phyloP scores from a whole-genome alignment of 2,329 filamentous ascomycete genomes.

The Coleophoma eucalyptorum region DNA sequence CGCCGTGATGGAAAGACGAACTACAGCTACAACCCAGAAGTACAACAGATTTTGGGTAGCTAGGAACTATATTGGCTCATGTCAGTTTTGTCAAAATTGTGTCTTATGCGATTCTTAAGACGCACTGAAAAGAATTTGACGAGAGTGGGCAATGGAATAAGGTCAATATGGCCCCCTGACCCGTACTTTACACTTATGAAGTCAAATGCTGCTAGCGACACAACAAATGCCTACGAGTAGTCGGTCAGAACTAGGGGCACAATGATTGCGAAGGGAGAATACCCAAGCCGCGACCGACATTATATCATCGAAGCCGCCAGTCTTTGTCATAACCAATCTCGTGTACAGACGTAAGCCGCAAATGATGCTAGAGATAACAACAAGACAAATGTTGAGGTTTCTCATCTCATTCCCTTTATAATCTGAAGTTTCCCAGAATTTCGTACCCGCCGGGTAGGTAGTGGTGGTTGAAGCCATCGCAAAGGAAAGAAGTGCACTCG shows the following conservation, averaged over 20 bases:
- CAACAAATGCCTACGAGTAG: conserved; percentile 12
- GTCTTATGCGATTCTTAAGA: conserved; percentile 7
- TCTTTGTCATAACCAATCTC: conserved; percentile 25
- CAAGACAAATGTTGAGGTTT: conserved; percentile 18
- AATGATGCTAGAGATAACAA: conserved; percentile 24
- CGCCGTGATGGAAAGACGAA: conserved; percentile 30
- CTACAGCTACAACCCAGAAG: conserved; percentile 27
- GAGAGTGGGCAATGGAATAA: conserved; percentile 9
- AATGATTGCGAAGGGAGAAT: conserved; percentile 1
- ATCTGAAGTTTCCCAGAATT: conserved; percentile 1
- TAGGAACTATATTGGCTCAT: not conserved
- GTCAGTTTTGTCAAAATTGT: not conserved
- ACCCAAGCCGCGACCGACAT: conserved; percentile 23
- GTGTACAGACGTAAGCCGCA: conserved; percentile 22
- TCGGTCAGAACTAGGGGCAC: not conserved
- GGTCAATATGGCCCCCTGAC: conserved; percentile 15
- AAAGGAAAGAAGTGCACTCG: not conserved
- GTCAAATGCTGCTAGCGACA: conserved; percentile 15
- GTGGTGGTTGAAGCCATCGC: not conserved
- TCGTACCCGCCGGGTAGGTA: not conserved
- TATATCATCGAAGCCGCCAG: conserved; percentile 25
- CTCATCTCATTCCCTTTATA: conserved; percentile 3
- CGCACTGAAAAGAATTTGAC: conserved; percentile 16
- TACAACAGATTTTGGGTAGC: conserved; percentile 10
- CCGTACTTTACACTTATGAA: conserved; percentile 20